phyloP scores from a whole-genome alignment of 768 basidiomycete genomes.

The Paxillus involutus region DNA sequence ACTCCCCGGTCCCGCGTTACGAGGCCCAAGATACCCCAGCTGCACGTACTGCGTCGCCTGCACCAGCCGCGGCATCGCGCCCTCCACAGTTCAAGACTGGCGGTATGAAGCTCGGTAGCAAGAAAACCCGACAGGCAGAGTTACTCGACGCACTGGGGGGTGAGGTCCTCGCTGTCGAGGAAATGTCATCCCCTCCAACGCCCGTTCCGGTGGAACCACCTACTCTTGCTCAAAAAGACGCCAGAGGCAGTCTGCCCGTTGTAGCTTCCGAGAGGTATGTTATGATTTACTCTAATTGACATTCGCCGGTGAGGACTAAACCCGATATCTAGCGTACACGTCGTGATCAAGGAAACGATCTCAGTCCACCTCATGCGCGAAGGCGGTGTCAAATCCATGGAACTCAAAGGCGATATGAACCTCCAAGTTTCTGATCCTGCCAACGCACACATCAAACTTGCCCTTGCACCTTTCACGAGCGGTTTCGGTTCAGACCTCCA shows the following conservation, averaged over 20 bases:
- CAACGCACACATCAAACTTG: constrained; percentile 69
- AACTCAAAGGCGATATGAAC: constrained; percentile 94
- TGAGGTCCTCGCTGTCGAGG: constrained; percentile 59
- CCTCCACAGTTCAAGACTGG: constrained; percentile 86
- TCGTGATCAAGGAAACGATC: constrained; percentile 81
- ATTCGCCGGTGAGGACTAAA: not conserved
- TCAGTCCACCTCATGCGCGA: constrained; percentile 83
- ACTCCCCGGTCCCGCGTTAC: constrained; percentile 67
- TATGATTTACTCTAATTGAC: not conserved
- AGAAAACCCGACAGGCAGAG: constrained; percentile 89
- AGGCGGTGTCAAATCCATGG: constrained; percentile 87
- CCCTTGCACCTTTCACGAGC: constrained; percentile 53
- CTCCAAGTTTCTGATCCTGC: constrained; percentile 78
- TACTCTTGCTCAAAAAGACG: constrained; percentile 41
- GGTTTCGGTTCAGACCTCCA: constrained; percentile 73
- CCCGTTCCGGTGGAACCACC: constrained; percentile 50
- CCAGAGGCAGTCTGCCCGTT: constrained; percentile 66
- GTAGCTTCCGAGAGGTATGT: constrained; percentile 76
- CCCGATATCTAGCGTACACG: constrained; percentile 64
- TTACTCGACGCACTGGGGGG: constrained; percentile 85
- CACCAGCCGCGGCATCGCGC: constrained; percentile 49
- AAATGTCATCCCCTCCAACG: constrained; percentile 49
- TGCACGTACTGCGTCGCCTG: constrained; percentile 41
- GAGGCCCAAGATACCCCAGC: constrained; percentile 59
- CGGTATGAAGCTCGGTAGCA: constrained; percentile 96